Conservation (phyloP, 371 early-diverging fungal species). For the Encephalitozoon hellem region DNA sequence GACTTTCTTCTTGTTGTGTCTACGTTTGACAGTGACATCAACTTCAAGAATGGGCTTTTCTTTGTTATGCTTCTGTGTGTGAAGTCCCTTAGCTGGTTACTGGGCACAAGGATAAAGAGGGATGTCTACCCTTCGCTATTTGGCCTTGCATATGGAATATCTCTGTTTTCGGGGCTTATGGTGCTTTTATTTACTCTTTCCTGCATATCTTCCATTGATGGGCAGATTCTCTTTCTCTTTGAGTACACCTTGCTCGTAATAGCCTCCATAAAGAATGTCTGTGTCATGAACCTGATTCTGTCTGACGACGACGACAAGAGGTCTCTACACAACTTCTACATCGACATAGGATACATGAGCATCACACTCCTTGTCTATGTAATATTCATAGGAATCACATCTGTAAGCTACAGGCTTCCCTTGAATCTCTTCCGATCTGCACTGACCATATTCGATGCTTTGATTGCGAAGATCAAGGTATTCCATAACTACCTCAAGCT, state of each 20-base stretch:
- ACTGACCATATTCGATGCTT: constrained; percentile 27
- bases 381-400: constrained; percentile 46
- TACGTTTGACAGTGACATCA: constrained; percentile 54
- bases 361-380: constrained; percentile 30
- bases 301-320: neutral
- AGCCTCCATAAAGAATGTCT: constrained; percentile 32
- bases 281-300: neutral
- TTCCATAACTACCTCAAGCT: constrained; percentile 39
- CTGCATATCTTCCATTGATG: constrained; percentile 3
- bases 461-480: constrained; percentile 31
- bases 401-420: constrained; percentile 49
- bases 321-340: constrained; percentile 23
- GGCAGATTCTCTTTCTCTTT: constrained; percentile 52
- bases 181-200: neutral
- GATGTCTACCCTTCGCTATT: neutral
- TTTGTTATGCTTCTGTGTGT: constrained; percentile 50
- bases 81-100: constrained; percentile 49
- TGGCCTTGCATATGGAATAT: neutral
- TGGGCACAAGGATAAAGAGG: constrained; percentile 32
- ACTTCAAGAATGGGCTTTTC: constrained; percentile 32
- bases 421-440: constrained; percentile 46
- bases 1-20: constrained; percentile 52
- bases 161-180: neutral
- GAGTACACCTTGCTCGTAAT: constrained; percentile 48
- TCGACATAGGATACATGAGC: constrained; percentile 43